A percentile compares a stretch with the other conserved stretches of the same genome.
Conservation (phyloP, 2,329 filamentous ascomycete genomes). For the Akanthomyces lecanii region DNA sequence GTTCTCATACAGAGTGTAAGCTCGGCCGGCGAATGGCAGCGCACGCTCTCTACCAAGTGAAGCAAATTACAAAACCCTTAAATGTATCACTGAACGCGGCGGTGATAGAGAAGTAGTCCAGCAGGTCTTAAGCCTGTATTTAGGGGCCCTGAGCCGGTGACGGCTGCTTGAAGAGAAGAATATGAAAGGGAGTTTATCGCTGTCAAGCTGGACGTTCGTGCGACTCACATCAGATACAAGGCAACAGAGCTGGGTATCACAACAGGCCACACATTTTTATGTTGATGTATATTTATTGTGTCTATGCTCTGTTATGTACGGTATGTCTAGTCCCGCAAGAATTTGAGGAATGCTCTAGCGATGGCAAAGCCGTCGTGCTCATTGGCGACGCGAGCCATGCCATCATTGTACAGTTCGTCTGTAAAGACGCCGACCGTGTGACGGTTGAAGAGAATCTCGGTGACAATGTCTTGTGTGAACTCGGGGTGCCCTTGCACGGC, state of each 20-base stretch:
- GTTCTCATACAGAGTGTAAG: no score
- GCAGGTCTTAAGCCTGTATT: no score
- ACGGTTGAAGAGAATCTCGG: constrained; percentile 61
- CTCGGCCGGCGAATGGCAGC: no score
- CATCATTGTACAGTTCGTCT: constrained; percentile 65
- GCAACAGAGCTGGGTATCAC: not conserved
- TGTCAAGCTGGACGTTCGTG: no score
- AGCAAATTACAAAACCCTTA: no score
- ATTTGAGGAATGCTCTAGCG: constrained; percentile 69
- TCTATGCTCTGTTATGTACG: not conserved
- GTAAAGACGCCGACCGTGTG: constrained; percentile 64
- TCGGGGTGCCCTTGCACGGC: constrained; percentile 86
- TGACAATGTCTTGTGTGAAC: constrained; percentile 68
- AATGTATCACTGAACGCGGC: no score
- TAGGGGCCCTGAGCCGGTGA: no score
- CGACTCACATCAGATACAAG: no score
- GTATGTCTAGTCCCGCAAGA: constrained; percentile 54
- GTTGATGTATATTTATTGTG: not conserved
- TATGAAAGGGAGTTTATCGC: no score
- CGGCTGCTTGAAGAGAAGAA: no score
- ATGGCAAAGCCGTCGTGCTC: constrained; percentile 78
- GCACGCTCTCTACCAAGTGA: no score
- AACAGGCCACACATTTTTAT: not conserved
- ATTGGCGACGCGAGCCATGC: constrained; percentile 58
- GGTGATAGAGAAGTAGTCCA: no score